phyloP scores from a whole-genome alignment of 345 rosid species.

The Populus tremula region DNA sequence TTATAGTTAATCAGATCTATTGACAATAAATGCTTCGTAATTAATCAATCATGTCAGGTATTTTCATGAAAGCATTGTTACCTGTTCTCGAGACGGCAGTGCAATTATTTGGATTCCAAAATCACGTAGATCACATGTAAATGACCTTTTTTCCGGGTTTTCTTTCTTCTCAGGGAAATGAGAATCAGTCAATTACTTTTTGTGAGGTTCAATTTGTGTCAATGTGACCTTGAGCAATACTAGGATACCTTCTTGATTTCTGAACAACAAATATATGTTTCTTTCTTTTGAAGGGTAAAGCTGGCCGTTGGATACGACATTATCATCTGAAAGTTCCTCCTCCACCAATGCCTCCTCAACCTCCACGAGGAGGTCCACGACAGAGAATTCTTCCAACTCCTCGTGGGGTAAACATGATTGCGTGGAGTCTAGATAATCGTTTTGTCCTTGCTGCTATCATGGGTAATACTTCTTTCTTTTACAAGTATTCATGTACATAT shows the following conservation, averaged over 20 bases:
- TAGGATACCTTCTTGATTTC: not conserved
- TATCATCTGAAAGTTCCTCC: constrained; percentile 99
- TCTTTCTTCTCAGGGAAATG: not conserved
- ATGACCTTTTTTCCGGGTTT: not conserved
- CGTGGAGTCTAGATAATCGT: constrained; percentile 98
- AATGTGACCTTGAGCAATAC: not conserved
- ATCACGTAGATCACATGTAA: constrained; percentile 94
- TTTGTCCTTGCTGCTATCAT: constrained; percentile 99
- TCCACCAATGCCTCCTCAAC: constrained; percentile 94
- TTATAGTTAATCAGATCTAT: constrained; percentile 1
- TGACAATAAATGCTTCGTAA: not conserved
- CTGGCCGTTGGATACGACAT: constrained; percentile 78
- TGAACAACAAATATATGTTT: constrained; percentile 6
- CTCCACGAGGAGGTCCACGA: constrained; percentile 96
- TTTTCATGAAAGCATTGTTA: constrained; percentile 87
- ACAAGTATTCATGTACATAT: not conserved
- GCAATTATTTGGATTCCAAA: constrained; percentile 97
- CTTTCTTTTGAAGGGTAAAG: constrained; percentile 60
- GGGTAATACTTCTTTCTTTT: constrained; percentile 48
- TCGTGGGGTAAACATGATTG: constrained; percentile 97
- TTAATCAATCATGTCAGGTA: constrained; percentile 51
- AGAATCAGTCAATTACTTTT: not conserved
- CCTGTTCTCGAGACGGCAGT: constrained; percentile 99
- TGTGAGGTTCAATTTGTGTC: constrained; percentile 3
- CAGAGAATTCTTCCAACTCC: constrained; percentile 97